Evolutionary conservation across 495 filamentous ascomycete genomes (phyloP).

Genomic region (Annulohypoxylon nitens): DNA sequence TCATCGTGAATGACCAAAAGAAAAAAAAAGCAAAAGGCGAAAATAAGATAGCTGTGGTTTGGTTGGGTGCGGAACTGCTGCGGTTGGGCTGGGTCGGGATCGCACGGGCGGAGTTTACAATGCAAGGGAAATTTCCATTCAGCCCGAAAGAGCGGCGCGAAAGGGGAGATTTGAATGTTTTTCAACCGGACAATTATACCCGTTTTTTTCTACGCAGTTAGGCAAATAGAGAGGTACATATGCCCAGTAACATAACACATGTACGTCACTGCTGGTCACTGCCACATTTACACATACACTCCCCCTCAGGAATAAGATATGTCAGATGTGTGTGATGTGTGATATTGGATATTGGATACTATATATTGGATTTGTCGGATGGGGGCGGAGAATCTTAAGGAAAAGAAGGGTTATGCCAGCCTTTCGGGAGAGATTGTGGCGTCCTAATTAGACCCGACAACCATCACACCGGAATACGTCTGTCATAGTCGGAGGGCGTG

Average conservation of each 20-base stretch:
- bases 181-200: slow-evolving; percentile 20
- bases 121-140: slow-evolving; percentile 9
- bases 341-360: too few species aligned
- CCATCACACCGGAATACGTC: slow-evolving; percentile 40
- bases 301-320: not conserved
- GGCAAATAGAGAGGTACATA: too few species aligned
- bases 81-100: slow-evolving; percentile 24
- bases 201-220: not conserved
- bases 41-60: slow-evolving; percentile 3
- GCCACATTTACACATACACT: slow-evolving; percentile 34
- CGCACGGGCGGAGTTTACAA: slow-evolving; percentile 21
- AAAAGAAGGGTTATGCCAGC: slow-evolving; percentile 22
- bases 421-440: slow-evolving; percentile 35
- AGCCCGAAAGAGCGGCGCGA: not conserved
- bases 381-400: slow-evolving; percentile 24
- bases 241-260: slow-evolving; percentile 18
- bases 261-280: slow-evolving; percentile 28
- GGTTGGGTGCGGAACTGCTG: not conserved
- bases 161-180: slow-evolving; percentile 34
- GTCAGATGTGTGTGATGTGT: too few species aligned
- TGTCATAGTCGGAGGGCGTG: slow-evolving; percentile 3
- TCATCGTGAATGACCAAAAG: slow-evolving; percentile 19
- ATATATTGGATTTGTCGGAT: slow-evolving; percentile 32
- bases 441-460: slow-evolving; percentile 36
- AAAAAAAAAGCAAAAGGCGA: not conserved